phyloP scores from a whole-genome alignment of 2,329 filamentous ascomycete species.

The Calonectria honghensis region DNA sequence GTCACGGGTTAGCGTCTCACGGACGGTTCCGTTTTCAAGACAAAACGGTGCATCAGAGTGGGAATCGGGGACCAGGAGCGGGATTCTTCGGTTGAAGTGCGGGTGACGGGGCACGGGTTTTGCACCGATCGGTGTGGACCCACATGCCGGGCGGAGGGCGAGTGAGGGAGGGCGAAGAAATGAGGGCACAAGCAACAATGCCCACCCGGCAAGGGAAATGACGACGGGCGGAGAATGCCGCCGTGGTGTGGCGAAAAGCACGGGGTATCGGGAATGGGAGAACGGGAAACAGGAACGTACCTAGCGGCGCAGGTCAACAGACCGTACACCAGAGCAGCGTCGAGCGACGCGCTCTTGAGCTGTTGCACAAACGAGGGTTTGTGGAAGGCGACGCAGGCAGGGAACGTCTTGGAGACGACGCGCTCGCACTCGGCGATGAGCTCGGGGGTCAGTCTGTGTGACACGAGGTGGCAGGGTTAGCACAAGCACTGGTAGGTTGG shows the following conservation, averaged over 20 bases:
- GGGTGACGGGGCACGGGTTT: slow-evolving; percentile 40
- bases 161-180: slow-evolving; percentile 49
- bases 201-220: slow-evolving; percentile 37
- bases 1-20: slow-evolving; percentile 16
- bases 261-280: slow-evolving; percentile 48
- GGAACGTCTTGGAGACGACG: slow-evolving; percentile 76
- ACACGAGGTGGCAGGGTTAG: slow-evolving; percentile 51
- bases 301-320: slow-evolving; percentile 75
- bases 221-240: slow-evolving; percentile 32
- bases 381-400: slow-evolving; percentile 78
- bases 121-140: slow-evolving; percentile 53
- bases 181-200: slow-evolving; percentile 43
- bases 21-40: slow-evolving; percentile 30
- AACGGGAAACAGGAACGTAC: slow-evolving; percentile 64
- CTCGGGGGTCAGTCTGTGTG: slow-evolving; percentile 72
- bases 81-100: slow-evolving; percentile 52
- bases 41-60: slow-evolving; percentile 32
- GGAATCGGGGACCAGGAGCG: slow-evolving; percentile 35
- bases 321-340: slow-evolving; percentile 74
- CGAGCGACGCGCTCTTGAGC: slow-evolving; percentile 73
- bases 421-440: slow-evolving; percentile 76
- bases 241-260: slow-evolving; percentile 34
- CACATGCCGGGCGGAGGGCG: slow-evolving; percentile 51
- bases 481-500: slow-evolving; percentile 33
- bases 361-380: slow-evolving; percentile 78